Percentiles rank a stretch among this genome's conserved stretches.
Conservation (phyloP, 768 basidiomycete species). For the Boletus sp. region DNA sequence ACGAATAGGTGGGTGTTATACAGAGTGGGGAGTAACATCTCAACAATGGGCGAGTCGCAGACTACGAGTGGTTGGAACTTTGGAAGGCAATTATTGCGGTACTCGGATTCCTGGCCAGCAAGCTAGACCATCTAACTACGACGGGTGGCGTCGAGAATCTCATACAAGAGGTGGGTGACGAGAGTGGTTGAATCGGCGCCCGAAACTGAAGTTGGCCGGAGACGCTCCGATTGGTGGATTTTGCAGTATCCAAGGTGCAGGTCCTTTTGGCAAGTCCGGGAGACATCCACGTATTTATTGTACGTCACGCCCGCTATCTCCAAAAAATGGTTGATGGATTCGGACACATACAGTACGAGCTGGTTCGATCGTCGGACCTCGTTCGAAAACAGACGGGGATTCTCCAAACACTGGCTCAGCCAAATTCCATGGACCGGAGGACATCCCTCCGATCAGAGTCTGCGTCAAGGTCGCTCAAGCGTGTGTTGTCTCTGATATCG, state of each 20-base stretch:
- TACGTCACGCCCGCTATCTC: conserved; percentile 33
- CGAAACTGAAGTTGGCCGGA: conserved; percentile 17
- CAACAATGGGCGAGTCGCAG: conserved; percentile 30
- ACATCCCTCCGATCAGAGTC: conserved; percentile 30
- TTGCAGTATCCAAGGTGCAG: conserved; percentile 51
- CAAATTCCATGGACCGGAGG: conserved; percentile 28
- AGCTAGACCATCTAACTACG: conserved; percentile 48
- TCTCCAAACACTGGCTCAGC: conserved; percentile 37
- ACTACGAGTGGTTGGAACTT: conserved; percentile 63
- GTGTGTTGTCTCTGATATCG: conserved; percentile 42
- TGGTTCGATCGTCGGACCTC: conserved; percentile 51
- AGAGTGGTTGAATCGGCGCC: not conserved
- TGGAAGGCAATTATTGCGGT: conserved; percentile 58
- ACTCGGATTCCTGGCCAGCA: conserved; percentile 53
- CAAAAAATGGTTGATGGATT: not conserved
- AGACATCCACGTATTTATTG: conserved; percentile 59
- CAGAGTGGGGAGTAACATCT: not conserved
- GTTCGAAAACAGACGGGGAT: conserved; percentile 47
- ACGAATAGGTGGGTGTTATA: conserved; percentile 48
- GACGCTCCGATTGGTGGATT: conserved; percentile 54
- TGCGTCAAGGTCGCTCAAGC: conserved; percentile 38
- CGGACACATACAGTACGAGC: conserved; percentile 49
- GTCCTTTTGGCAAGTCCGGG: conserved; percentile 49
- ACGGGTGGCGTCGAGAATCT: conserved; percentile 53
- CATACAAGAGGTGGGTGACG: conserved; percentile 46